These are phyloP conservation scores for Didymella pomorum DNA, from an alignment of 2,329 filamentous ascomycete genomes.

Conservation along the genomic window DNA sequence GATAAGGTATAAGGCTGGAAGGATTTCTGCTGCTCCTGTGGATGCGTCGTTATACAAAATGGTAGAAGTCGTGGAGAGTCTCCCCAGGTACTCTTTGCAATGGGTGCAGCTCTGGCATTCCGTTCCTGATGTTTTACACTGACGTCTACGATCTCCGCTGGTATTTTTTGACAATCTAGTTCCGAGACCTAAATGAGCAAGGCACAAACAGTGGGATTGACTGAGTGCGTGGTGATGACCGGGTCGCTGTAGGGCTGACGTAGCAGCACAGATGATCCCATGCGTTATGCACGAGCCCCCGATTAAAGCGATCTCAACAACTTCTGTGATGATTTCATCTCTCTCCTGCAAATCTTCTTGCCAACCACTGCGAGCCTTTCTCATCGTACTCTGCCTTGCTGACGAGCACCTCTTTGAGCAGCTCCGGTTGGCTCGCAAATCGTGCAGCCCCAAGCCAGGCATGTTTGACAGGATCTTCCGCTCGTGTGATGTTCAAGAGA, in stretches of 20 bases:
- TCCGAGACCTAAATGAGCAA: background rate
- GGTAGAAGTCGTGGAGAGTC: background rate
- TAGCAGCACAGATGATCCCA: background rate
- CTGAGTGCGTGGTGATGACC: background rate
- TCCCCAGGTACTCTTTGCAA: background rate
- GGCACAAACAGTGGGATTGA: background rate
- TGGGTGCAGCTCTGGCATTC: background rate
- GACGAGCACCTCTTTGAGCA: constrained; percentile 72
- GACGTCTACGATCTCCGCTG: background rate
- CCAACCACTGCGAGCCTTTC: constrained; percentile 75
- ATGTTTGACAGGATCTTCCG: constrained; percentile 81
- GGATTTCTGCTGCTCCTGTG: no score
- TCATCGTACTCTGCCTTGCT: constrained; percentile 92
- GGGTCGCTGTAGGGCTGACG: background rate
- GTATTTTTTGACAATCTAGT: background rate
- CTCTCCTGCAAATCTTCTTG: constrained; percentile 68
- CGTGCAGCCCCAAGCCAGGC: constrained; percentile 87
- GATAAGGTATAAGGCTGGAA: no score
- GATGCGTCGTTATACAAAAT: background rate
- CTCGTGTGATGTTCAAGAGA: constrained; percentile 46
- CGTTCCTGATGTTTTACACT: background rate
- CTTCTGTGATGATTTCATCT: background rate
- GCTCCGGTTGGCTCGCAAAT: constrained; percentile 73
- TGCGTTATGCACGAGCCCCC: background rate
- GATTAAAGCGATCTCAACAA: background rate